Percentiles rank a stretch among this genome's conserved stretches.
Evolutionary conservation across 225 moss, liverwort and hornwort genomes (phyloP).

Genomic region (Bryoerythrophyllum caledonicum): DNA sequence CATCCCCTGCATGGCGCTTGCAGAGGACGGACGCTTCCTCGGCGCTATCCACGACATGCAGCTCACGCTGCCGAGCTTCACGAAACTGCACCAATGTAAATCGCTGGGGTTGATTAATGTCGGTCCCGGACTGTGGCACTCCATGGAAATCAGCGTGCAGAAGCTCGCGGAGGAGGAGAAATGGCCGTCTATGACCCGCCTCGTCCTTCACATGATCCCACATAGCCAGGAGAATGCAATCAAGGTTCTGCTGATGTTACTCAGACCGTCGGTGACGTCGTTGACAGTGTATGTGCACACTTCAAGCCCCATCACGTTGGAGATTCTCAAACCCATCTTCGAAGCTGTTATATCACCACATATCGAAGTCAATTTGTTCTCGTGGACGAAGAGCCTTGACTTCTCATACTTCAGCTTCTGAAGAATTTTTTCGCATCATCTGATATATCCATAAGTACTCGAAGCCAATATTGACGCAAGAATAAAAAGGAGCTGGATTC

Average conservation of each 20-base stretch:
- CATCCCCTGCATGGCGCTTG: constrained; percentile 72
- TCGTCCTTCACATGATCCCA: constrained; percentile 59
- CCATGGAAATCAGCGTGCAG: constrained; percentile 43
- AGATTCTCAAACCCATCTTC: neutral
- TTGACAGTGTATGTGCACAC: constrained; percentile 36
- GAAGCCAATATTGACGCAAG: too few relatives aligned
- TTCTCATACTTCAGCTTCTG: constrained; percentile 45
- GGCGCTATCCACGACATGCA: constrained; percentile 38
- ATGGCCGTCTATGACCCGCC: constrained; percentile 44
- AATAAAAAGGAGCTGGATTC: too few relatives aligned
- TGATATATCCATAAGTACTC: too few relatives aligned
- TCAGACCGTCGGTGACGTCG: constrained; percentile 16
- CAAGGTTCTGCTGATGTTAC: constrained; percentile 22
- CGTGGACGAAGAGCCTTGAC: constrained; percentile 48
- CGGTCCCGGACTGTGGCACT: constrained; percentile 73
- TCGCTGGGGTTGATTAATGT: constrained; percentile 48
- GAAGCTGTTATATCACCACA: neutral
- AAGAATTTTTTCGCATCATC: too few relatives aligned
- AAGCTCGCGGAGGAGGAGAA: constrained; percentile 1
- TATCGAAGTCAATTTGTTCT: neutral
- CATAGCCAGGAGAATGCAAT: constrained; percentile 16
- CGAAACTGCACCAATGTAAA: constrained; percentile 27
- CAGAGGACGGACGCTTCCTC: constrained; percentile 52
- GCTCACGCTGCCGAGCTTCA: constrained; percentile 43
- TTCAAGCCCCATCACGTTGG: constrained; percentile 24